Base-by-base conservation (phyloP, 768 basidiomycete species). In the Termitomyces bulborhizus region DNA sequence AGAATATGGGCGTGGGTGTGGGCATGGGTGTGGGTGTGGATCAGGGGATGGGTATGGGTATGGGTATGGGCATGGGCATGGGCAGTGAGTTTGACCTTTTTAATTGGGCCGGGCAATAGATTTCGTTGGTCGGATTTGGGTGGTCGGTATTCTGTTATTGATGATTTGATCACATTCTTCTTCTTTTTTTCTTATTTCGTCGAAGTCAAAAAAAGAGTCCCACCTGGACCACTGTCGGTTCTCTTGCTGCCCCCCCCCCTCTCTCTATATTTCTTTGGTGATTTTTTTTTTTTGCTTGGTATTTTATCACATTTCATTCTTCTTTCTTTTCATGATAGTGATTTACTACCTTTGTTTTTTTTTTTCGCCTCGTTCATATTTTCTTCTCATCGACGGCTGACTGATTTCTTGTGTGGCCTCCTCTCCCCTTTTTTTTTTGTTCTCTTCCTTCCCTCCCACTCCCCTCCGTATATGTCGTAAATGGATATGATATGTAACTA, bases 11-110 rank as follows among this genome's bases (percentile, higher is more conserved):
- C 15, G 18, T 41, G 59, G 69, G 65, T 51, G 69, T 73, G 54
- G 65, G 51, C 18, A 6, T 37, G 31, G 34, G 45, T 6, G n/a
- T 48, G 32, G 32, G 29, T 6, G 6, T 29, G 29, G 29, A 6
- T 29, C 4, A 4, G 29, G 29, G 29, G 29, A 29, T 29, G 29
- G 15, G 24, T 0, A 51, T 51, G 49, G 50, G 50, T 6, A 21
- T 21, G 29, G 29, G 29, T 1, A 29, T 29, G 29, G 15, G 24
- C 0, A 37, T 39, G 49, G 49, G 49, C 8, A 51, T 51, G 49
- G 50, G 50, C 11, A 21, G 65, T 62, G 84, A 84, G 53, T 79
- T 81, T 61, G 82, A 83, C 58, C 68, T 82, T 58, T 81, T 84
- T 66, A 82, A 80, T 64, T 85, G 84, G 80, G 71, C 73, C 54